Evolutionary conservation across 1,284 basidiomycete species (phyloP), one percentile per base, ranked within the genome.

Genomic region (Trichosporon coremiiforme): DNA sequence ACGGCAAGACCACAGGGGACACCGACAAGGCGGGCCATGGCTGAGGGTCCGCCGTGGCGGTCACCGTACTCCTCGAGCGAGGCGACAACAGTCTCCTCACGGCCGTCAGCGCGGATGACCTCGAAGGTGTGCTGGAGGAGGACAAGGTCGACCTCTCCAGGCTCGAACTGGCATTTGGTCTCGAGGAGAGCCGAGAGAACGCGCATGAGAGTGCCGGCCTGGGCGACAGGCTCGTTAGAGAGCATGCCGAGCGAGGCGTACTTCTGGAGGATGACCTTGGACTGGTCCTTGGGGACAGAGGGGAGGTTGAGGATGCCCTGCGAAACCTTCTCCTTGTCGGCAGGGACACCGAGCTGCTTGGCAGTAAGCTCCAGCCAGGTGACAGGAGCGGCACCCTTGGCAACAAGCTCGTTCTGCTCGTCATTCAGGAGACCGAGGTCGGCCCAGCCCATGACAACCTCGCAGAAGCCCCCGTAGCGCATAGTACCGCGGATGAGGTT

Each of bases 41-140:
- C 94, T 35, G 92, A 93, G 77, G 92, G 88, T 1, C 95, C 95
- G 70, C 85, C 85, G 20, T 91, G 90, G 47, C 86, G 84, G 73
- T 88, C 89, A 67, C 96, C 96, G 81, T 97, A 98, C 72, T 89
- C 90, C 84, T 98, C 94, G 47, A 99, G 87, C 29, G 95, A 95
- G 62, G 94, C 93, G 8, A 95, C 98, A 79, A 94, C 85, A 36
- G 90, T 95, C 86, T 96, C 89, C 89, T 92, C 85, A 64, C 85
- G 88, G 66, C 95, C 94, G 79, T 96, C 92, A 47, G 87, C 86
- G 88, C 91, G 92, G 81, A 94, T 89, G 63, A 97, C 90, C 77
- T 92, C 85, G 80, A 98, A 97, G 85, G 95, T 96, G 88, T 99
- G 96, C 85, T 98, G 95, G 67, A 99, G 89, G 89, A 98, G 93